Evolutionary conservation across 345 rosid species (phyloP).

Genomic region (Aegle marmelos): DNA sequence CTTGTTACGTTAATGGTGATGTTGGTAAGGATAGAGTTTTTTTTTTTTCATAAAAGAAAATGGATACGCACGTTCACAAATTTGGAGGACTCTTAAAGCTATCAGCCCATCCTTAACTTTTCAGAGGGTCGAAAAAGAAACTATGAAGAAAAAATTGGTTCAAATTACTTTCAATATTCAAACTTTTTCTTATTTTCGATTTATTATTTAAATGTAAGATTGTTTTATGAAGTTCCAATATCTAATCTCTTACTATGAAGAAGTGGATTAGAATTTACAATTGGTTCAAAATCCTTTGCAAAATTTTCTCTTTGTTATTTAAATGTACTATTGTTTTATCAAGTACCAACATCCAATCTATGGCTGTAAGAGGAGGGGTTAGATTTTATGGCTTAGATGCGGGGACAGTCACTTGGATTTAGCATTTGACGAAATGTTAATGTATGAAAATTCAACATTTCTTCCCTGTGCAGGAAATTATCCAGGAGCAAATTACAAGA

Average conservation of each 20-base stretch:
- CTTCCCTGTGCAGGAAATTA: slow-evolving; percentile 59
- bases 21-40: not conserved
- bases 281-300: not conserved
- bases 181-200: too few relatives aligned
- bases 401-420: not conserved
- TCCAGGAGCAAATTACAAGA: slow-evolving; percentile 98
- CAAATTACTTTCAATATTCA: not conserved
- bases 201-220: not conserved
- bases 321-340: too few relatives aligned
- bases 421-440: not conserved
- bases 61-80: too few relatives aligned
- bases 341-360: too few relatives aligned
- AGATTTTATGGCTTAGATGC: not conserved
- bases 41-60: too few relatives aligned
- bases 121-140: not conserved
- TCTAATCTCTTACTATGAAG: too few relatives aligned
- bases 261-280: too few relatives aligned
- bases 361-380: not conserved
- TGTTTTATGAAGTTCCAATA: too few relatives aligned
- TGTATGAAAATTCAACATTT: not conserved
- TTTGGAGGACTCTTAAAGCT: too few relatives aligned
- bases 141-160: not conserved
- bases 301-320: not conserved
- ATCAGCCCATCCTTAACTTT: not conserved
- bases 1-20: not conserved